A percentile compares a stretch with the other conserved stretches of the same genome.
phyloP scores from a whole-genome alignment of 176 grass and related monocot genomes.

The Carex myosuroides region DNA sequence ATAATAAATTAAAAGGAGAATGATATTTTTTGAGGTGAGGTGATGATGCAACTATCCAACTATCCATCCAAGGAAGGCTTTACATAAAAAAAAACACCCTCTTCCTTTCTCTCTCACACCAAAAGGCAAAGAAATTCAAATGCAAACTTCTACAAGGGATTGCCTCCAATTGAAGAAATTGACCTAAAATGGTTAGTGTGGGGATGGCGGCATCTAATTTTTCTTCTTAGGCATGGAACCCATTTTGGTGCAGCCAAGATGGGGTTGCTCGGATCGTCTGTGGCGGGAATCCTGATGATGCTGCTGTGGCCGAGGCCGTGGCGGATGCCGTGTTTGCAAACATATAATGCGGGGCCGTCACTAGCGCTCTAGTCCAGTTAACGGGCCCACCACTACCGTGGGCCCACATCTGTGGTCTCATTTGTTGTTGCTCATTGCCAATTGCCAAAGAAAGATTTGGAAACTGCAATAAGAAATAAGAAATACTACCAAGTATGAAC shows the following conservation, averaged over 20 bases:
- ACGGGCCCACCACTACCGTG: constrained; percentile 17
- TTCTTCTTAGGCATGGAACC: constrained; percentile 43
- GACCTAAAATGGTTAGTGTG: constrained; percentile 10
- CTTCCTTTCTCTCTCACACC: constrained; percentile 37
- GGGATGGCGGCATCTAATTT: not conserved
- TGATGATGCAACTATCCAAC: constrained; percentile 24
- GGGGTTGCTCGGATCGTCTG: constrained; percentile 42
- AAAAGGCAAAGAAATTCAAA: constrained; percentile 21
- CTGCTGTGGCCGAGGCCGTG: constrained; percentile 56
- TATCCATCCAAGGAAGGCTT: constrained; percentile 26
- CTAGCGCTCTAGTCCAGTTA: constrained; percentile 27
- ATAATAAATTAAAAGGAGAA: constrained; percentile 3
- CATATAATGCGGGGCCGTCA: constrained; percentile 9
- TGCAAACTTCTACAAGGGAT: constrained; percentile 6
- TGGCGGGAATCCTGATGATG: constrained; percentile 99
- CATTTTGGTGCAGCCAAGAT: constrained; percentile 65
- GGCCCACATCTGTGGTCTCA: constrained; percentile 38
- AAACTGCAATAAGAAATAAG: constrained; percentile 4
- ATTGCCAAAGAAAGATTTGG: constrained; percentile 39
- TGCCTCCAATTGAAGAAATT: constrained; percentile 17
- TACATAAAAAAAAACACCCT: constrained; percentile 43
- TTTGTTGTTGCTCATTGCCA: constrained; percentile 34
- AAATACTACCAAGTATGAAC: not conserved
- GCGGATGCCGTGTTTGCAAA: constrained; percentile 13
- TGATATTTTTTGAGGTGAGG: constrained; percentile 8